These are phyloP conservation scores for Umbelopsis isabellina DNA, from an alignment of 192 early-diverging fungal genomes.

Conservation along the genomic window DNA sequence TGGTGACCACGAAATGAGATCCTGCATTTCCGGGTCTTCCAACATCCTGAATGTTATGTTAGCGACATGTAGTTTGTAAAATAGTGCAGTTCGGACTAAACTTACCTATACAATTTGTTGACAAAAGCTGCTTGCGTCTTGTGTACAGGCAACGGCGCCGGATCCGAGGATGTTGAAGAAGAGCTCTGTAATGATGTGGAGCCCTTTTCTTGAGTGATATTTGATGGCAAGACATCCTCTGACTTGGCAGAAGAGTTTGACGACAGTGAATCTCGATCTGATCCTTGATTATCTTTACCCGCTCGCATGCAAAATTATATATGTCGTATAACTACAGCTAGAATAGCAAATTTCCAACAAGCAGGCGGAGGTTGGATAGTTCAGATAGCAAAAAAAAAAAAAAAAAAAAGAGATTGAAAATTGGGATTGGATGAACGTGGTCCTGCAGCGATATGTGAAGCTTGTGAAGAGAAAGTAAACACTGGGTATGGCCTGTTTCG, in stretches of 20 bases:
- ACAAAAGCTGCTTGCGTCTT: slow-evolving; percentile 56
- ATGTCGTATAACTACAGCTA: neutral
- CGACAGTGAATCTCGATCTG: slow-evolving; percentile 21
- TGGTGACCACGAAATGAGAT: slow-evolving; percentile 78
- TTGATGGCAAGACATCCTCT: neutral
- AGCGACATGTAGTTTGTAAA: no score
- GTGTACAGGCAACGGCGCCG: slow-evolving; percentile 12
- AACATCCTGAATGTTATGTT: slow-evolving; percentile 58
- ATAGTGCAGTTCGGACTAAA: neutral
- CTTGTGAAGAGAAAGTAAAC: no score
- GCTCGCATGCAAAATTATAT: slow-evolving; percentile 9
- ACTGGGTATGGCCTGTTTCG: no score
- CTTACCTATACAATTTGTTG: slow-evolving; percentile 54
- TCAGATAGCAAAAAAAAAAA: no score
- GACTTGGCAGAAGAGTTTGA: slow-evolving; percentile 9
- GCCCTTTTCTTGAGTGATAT: neutral
- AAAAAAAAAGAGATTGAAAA: no score
- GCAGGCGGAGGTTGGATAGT: neutral
- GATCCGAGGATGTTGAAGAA: slow-evolving; percentile 13
- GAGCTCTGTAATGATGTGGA: neutral
- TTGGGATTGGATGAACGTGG: no score
- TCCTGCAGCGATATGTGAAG: no score
- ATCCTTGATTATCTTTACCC: slow-evolving; percentile 9
- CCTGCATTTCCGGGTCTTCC: slow-evolving; percentile 65
- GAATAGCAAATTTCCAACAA: neutral